phyloP scores from a whole-genome alignment of 768 basidiomycete species.

The Amanita phalloides region DNA sequence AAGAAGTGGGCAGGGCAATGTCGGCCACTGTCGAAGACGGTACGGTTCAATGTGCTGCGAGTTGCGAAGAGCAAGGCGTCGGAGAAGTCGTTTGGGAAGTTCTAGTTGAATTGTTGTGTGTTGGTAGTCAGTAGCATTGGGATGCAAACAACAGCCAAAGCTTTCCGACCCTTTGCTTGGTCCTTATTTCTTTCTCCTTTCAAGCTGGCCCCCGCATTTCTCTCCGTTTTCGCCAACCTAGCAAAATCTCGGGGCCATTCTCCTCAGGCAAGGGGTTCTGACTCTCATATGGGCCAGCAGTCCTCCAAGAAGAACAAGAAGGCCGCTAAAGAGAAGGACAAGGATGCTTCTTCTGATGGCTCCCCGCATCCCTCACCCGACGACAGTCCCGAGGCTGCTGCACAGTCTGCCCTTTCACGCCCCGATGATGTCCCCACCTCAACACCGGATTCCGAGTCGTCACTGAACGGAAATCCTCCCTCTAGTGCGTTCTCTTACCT shows the following conservation, averaged over 20 bases:
- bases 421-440: conserved; percentile 24
- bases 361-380: conserved; percentile 27
- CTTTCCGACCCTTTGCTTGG: conserved; percentile 4
- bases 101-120: conserved; percentile 30
- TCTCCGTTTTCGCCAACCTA: conserved; percentile 65
- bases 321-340: conserved; percentile 58
- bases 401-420: conserved; percentile 35
- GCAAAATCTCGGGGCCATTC: conserved; percentile 67
- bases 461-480: conserved; percentile 32
- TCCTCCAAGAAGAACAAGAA: conserved; percentile 77
- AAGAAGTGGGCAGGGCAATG: conserved; percentile 66
- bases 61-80: conserved; percentile 91
- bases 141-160: conserved; percentile 19
- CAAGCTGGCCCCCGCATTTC: conserved; percentile 76
- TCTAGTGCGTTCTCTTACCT: conserved; percentile 18
- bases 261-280: conserved; percentile 46
- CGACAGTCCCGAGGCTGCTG: conserved; percentile 24
- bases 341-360: conserved; percentile 22
- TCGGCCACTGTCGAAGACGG: conserved; percentile 97
- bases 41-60: conserved; percentile 97
- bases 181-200: conserved; percentile 11
- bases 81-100: conserved; percentile 90
- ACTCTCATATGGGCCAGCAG: conserved; percentile 68
- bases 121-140: conserved; percentile 21
- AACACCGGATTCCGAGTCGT: conserved; percentile 24